Evolutionary conservation across 331 rosid genomes (phyloP), one percentile per base, ranked within the genome.

Genomic region (Cydonia oblonga): DNA sequence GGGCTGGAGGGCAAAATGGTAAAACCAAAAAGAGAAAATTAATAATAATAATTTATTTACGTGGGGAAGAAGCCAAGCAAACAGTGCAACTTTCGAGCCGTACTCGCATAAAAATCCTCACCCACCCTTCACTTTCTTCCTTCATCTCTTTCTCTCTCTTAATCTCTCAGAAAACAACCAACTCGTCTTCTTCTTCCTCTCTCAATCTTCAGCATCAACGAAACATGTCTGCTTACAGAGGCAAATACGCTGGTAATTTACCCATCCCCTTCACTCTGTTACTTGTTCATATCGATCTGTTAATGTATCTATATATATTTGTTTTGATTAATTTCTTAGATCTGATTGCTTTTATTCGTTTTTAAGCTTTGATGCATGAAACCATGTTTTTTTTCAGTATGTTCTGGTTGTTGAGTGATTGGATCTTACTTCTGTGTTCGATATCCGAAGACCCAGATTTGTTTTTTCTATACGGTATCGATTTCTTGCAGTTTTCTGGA

Each of bases 211-310:
- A 9, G 15, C 23, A 25, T 19, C 40, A 10, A 28, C 19, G 40
- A 5, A 40, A 19, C 56, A 79, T 79, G 83, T 63, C 83, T 57
- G 72, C 76, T 46, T 79, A 25, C 71, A 56, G 60, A 46, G 76
- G 79, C 65, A 83, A 79, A 69, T 83, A 83, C 79, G 66, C 61
- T 64, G 86, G 86, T 83, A 76, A 70, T n/a, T 15, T 24, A 13
- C 62, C 18, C 1, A 13, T 14, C 3, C 18, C 15, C 13, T 22
- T 12, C 13, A 5, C 15, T 18, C 15, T 40, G 9, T 25, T 20
- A 14, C 62, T 6, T 24, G 3, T 52, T 60, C 14, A 1, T 2
- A 46, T 25, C 26, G 8, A 7, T 73, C 6, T 51, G 5, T 72
- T 2, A 38, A 38, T 38, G 44, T 38, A 1, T 38, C 1, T 38